A percentile compares a stretch with the other conserved stretches of the same genome.
These are phyloP conservation scores for Dactylellina sp. DNA, from an alignment of 2,329 filamentous ascomycete genomes.

Conservation along the genomic window DNA sequence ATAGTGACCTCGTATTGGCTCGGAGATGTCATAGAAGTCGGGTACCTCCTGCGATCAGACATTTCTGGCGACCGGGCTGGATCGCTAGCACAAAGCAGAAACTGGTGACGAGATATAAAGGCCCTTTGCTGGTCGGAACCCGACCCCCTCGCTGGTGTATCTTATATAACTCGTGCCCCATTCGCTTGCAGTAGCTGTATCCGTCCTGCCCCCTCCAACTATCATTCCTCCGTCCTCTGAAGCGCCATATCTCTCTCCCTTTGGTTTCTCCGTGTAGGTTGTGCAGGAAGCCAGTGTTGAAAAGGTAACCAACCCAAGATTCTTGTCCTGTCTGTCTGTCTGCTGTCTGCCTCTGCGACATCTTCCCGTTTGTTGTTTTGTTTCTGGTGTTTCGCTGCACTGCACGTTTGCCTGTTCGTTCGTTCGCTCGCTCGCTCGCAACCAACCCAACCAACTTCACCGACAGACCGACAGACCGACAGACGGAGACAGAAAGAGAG, in stretches of 20 bases:
- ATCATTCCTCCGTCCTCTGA: slow-evolving; percentile 32
- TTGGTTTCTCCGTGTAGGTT: slow-evolving; percentile 10
- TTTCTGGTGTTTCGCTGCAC: slow-evolving; percentile 15
- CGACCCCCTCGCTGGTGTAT: slow-evolving; percentile 11
- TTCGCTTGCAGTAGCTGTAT: slow-evolving; percentile 43
- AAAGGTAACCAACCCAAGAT: background rate
- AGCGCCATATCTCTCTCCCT: slow-evolving; percentile 7
- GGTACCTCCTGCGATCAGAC: too few relatives aligned
- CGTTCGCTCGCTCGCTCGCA: too few relatives aligned
- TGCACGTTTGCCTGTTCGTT: slow-evolving; percentile 13
- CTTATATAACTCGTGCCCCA: slow-evolving; percentile 24
- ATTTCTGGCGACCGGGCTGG: background rate
- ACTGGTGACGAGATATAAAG: slow-evolving; percentile 12
- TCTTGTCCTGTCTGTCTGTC: background rate
- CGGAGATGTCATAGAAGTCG: too few relatives aligned
- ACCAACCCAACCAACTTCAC: slow-evolving; percentile 19
- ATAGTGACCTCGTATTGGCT: too few relatives aligned
- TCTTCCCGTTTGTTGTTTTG: background rate
- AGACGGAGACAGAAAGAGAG: too few relatives aligned
- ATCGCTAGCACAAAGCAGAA: background rate
- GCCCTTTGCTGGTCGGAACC: slow-evolving; percentile 44
- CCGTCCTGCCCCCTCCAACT: slow-evolving; percentile 18
- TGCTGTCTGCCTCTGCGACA: background rate
- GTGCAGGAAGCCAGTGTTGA: slow-evolving; percentile 9
- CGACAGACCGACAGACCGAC: too few relatives aligned